phyloP scores from a whole-genome alignment of 805 yeast species.

The Wickerhamiella dianesei region DNA sequence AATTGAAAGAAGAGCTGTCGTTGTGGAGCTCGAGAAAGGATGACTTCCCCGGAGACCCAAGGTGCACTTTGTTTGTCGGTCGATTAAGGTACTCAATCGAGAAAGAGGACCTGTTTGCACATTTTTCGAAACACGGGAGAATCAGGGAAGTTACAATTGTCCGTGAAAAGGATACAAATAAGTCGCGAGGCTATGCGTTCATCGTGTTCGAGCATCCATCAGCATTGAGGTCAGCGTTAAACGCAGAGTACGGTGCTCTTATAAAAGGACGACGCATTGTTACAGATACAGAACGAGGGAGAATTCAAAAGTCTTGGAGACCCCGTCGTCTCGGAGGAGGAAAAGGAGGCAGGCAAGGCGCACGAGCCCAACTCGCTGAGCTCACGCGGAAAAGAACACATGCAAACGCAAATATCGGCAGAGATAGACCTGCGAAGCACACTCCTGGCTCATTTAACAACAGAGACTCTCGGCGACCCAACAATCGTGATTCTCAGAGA shows the following conservation, averaged over 20 bases:
- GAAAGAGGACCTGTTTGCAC: conserved; percentile 55
- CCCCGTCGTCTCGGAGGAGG: conserved; percentile 68
- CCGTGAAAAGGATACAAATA: conserved; percentile 36
- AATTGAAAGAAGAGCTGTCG: conserved; percentile 20
- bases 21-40: conserved; percentile 46
- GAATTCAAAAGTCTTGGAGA: conserved; percentile 27
- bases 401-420: no score
- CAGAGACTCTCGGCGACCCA: no score
- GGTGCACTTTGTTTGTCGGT: conserved; percentile 62
- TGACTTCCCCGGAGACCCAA: conserved; percentile 57
- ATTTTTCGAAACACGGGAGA: conserved; percentile 52
- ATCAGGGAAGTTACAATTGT: conserved; percentile 52
- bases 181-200: conserved; percentile 75
- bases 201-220: conserved; percentile 49
- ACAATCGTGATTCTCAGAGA: not conserved
- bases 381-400: conserved; percentile 2
- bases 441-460: no score
- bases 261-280: conserved; percentile 40
- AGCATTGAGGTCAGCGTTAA: conserved; percentile 49
- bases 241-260: conserved; percentile 41
- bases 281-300: conserved; percentile 29
- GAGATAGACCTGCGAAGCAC: no score
- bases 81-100: conserved; percentile 50
- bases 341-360: conserved; percentile 46
- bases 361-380: conserved; percentile 8